Conservation (phyloP, 176 grass and related monocot species). For the Cocos nucifera region DNA sequence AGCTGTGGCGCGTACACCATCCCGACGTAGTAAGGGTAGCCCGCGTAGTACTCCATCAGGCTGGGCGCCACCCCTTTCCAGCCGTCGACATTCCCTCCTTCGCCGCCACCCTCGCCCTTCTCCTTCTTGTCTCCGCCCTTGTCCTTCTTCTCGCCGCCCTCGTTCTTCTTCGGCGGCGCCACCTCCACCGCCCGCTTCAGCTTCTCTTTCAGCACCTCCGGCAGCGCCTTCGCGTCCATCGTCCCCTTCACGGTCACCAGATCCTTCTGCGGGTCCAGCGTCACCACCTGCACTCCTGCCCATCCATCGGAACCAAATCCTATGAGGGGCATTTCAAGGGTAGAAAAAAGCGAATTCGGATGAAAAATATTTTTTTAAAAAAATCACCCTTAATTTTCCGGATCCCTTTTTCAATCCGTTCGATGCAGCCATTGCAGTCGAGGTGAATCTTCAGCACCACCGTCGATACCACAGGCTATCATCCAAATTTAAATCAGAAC, state of each 20-base stretch:
- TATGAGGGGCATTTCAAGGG: no score
- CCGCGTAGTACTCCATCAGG: background rate
- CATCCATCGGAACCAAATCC: no score
- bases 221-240: constrained; percentile 32
- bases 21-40: background rate
- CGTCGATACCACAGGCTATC: constrained; percentile 29
- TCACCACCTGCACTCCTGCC: constrained; percentile 21
- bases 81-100: background rate
- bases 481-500: background rate
- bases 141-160: constrained; percentile 1
- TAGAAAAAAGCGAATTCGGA: no score
- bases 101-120: background rate
- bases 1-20: constrained; percentile 11
- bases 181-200: constrained; percentile 23
- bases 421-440: constrained; percentile 37
- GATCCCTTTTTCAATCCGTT: constrained; percentile 44
- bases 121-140: constrained; percentile 18
- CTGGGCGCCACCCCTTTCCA: background rate
- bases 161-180: constrained; percentile 9
- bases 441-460: background rate
- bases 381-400: constrained; percentile 58
- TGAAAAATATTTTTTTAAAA: no score
- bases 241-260: constrained; percentile 31
- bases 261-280: constrained; percentile 17
- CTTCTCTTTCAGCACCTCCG: constrained; percentile 7